Evolutionary conservation across 352 stramenopile genomes (phyloP).

Genomic region (Globisporangium irregulare): DNA sequence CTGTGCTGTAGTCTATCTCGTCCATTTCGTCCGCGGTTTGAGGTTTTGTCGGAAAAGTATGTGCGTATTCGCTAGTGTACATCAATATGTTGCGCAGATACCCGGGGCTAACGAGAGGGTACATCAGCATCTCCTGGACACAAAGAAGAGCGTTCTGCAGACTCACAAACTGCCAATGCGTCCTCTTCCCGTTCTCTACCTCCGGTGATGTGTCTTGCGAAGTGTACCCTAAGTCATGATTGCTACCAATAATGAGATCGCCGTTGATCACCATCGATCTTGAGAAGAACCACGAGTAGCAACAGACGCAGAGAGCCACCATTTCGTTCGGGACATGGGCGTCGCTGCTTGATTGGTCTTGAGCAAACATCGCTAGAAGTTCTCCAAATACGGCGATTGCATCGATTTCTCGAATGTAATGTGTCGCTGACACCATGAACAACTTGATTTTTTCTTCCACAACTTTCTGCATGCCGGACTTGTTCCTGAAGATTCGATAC

Average conservation of each 20-base stretch:
- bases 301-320: slow-evolving; percentile 50
- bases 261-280: slow-evolving; percentile 61
- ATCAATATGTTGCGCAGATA: slow-evolving; percentile 58
- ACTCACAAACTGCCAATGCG: slow-evolving; percentile 60
- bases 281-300: slow-evolving; percentile 59
- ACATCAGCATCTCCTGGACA: slow-evolving; percentile 66
- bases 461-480: slow-evolving; percentile 48
- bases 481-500: slow-evolving; percentile 38
- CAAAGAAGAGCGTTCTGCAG: slow-evolving; percentile 54
- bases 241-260: slow-evolving; percentile 18
- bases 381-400: slow-evolving; percentile 67
- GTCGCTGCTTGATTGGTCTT: slow-evolving; percentile 17
- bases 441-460: slow-evolving; percentile 65
- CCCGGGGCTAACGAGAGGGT: slow-evolving; percentile 60
- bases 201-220: neutral
- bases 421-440: slow-evolving; percentile 57
- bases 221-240: neutral
- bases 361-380: slow-evolving; percentile 48
- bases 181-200: slow-evolving; percentile 22
- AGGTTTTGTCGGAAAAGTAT: slow-evolving; percentile 18
- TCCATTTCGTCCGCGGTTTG: neutral
- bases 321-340: slow-evolving; percentile 43
- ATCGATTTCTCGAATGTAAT: slow-evolving; percentile 48
- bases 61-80: slow-evolving; percentile 52
- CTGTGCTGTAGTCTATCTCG: neutral